Conservation (phyloP, 192 early-diverging fungal species). For the Borealophlyctis nickersoniae region DNA sequence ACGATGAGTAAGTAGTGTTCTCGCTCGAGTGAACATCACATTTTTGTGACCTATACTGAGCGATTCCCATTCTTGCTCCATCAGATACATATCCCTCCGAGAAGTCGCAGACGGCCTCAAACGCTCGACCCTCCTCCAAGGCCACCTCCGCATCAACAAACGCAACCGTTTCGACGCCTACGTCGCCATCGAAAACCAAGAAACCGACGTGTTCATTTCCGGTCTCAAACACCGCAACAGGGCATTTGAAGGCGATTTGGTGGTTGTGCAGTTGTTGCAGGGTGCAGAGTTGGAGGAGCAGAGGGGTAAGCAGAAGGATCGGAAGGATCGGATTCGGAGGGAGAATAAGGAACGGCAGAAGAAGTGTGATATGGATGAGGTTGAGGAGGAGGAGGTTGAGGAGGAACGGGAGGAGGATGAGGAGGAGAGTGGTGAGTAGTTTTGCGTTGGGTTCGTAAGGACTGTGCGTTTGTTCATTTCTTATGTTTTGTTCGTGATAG, state of each 20-base stretch:
- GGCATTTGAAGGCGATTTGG: constrained; percentile 80
- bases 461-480: neutral
- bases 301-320: constrained; percentile 52
- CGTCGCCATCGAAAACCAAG: constrained; percentile 65
- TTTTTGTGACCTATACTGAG: neutral
- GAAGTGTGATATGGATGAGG: constrained; percentile 53
- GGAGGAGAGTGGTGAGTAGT: neutral
- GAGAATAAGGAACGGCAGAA: constrained; percentile 40
- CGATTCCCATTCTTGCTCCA: neutral
- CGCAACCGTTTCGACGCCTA: constrained; percentile 84
- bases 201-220: constrained; percentile 70
- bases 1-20: constrained; percentile 1
- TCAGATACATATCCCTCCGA: constrained; percentile 24
- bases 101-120: constrained; percentile 27
- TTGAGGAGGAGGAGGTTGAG: constrained; percentile 46
- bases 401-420: constrained; percentile 44
- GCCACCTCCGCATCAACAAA: constrained; percentile 81
- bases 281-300: constrained; percentile 60
- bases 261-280: constrained; percentile 70
- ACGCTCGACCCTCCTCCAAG: constrained; percentile 55
- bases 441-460: too few relatives aligned
- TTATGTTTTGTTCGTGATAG: constrained; percentile 9
- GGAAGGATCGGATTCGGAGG: constrained; percentile 29
- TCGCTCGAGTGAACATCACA: neutral
- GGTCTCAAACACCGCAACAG: constrained; percentile 76